phyloP scores from a whole-genome alignment of 345 rosid genomes.

The Eucalyptus leucophloia region DNA sequence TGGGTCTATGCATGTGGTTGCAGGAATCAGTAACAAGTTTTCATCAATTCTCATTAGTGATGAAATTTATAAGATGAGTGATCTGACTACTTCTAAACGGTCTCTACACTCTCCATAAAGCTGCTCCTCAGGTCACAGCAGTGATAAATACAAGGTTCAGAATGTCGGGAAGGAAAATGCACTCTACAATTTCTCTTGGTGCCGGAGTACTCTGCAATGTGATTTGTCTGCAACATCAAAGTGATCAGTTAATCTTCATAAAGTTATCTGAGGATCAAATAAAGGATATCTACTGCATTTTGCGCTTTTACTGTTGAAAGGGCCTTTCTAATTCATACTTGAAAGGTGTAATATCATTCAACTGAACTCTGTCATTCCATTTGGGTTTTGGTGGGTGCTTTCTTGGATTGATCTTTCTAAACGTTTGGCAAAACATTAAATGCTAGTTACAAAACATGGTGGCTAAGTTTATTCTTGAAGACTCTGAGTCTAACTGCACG shows the following conservation, averaged over 20 bases:
- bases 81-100: neutral
- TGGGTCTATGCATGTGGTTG: neutral
- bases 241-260: neutral
- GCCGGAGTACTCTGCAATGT: neutral
- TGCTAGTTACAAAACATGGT: neutral
- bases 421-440: neutral
- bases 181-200: neutral
- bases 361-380: neutral
- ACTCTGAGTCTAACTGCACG: neutral
- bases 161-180: neutral
- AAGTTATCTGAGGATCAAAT: neutral
- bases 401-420: neutral
- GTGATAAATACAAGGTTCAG: neutral
- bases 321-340: neutral
- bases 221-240: neutral
- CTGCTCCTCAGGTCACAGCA: neutral
- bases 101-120: neutral
- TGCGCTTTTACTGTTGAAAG: neutral
- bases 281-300: neutral
- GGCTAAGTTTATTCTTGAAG: neutral
- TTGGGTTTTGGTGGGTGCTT: neutral
- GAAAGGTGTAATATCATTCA: neutral
- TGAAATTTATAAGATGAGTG: neutral
- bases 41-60: neutral
- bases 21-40: neutral